Evolutionary conservation across 2,329 filamentous ascomycete genomes (phyloP).

Genomic region (Botrytis cinerea): DNA sequence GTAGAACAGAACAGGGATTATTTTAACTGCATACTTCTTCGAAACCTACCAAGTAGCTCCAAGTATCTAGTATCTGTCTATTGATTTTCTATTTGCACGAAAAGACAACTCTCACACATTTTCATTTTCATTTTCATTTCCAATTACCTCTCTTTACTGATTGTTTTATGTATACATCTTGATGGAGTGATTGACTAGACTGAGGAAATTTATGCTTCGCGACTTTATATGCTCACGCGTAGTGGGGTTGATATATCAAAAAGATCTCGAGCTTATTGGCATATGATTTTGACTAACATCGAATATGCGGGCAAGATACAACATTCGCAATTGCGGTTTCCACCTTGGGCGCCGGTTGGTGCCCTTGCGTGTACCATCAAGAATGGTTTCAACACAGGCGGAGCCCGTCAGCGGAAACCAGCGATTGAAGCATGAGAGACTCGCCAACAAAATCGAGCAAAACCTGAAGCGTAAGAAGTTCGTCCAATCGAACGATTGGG

Average conservation of each 20-base stretch:
- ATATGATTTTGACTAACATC: background rate
- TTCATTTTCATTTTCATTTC: no score
- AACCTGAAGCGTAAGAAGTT: conserved; percentile 4
- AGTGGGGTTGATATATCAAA: background rate
- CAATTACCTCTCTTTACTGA: background rate
- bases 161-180: background rate
- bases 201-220: background rate
- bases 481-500: background rate
- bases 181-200: background rate
- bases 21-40: background rate
- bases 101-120: background rate
- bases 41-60: background rate
- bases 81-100: background rate
- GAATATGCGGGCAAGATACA: background rate
- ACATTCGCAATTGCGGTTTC: background rate
- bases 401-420: background rate
- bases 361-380: background rate
- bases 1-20: background rate
- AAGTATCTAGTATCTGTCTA: background rate
- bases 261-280: background rate
- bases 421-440: background rate
- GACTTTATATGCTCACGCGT: background rate
- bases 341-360: background rate
- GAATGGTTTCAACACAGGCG: background rate
- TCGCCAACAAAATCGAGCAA: conserved; percentile 1